phyloP scores from a whole-genome alignment of 2,329 filamentous ascomycete genomes.

The Colletotrichum sp. region DNA sequence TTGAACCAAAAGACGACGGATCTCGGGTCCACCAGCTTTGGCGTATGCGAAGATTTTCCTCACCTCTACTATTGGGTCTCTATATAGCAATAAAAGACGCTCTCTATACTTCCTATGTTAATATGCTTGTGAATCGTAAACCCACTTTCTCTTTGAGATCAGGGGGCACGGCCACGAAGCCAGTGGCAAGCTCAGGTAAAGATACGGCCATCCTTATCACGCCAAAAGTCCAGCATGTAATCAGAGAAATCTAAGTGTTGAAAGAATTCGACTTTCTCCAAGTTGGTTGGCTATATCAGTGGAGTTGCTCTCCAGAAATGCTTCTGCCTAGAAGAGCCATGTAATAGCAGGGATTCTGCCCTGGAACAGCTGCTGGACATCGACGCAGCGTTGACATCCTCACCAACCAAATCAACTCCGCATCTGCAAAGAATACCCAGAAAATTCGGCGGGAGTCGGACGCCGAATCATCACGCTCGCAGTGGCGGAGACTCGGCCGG shows the following conservation, averaged over 20 bases:
- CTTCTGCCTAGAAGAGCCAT: background rate
- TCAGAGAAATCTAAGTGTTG: background rate
- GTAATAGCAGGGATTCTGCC: background rate
- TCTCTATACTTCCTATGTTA: background rate
- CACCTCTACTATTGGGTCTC: background rate
- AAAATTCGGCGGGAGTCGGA: background rate
- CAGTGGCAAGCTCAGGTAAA: background rate
- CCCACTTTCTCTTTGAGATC: background rate
- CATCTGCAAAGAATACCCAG: background rate
- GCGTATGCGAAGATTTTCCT: background rate
- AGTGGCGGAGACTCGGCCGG: background rate
- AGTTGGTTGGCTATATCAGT: background rate
- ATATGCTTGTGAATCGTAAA: background rate
- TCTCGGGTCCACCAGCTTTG: background rate
- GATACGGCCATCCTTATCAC: accelerated
- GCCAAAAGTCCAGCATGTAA: background rate
- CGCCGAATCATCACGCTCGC: background rate
- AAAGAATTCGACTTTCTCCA: background rate
- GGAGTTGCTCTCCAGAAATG: background rate
- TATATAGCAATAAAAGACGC: background rate
- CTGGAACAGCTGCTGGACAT: background rate
- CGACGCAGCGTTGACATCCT: background rate
- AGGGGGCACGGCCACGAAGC: background rate
- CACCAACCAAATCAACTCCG: background rate
- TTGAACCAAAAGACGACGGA: background rate